Percentiles rank a stretch among this genome's conserved stretches.
These are phyloP conservation scores for Sphenostylis stenocarpa DNA, from an alignment of 306 rosid genomes.

Conservation along the genomic window DNA sequence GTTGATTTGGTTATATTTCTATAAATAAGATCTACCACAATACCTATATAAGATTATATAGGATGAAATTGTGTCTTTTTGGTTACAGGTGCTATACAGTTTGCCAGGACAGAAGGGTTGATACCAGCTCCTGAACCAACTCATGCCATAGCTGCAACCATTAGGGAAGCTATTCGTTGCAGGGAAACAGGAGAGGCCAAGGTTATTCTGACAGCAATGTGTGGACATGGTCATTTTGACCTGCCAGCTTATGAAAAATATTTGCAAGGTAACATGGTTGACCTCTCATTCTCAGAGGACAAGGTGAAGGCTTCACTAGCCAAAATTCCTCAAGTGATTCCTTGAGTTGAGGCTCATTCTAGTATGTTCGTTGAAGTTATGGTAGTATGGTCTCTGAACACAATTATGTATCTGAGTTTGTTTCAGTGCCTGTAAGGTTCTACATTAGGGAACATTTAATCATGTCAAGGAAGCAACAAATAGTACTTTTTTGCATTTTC, in stretches of 20 bases:
- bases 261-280: constrained; percentile 83
- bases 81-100: constrained; percentile 78
- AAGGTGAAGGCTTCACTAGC: constrained; percentile 59
- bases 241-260: constrained; percentile 79
- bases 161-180: constrained; percentile 81
- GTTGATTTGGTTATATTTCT: too few relatives aligned
- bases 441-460: background rate
- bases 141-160: constrained; percentile 89
- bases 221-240: constrained; percentile 98
- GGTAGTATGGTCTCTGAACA: background rate
- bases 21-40: too few relatives aligned
- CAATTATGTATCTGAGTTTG: background rate
- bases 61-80: constrained; percentile 11
- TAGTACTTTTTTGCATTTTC: background rate
- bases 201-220: constrained; percentile 92
- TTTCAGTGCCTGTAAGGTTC: background rate
- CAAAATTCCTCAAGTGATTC: constrained; percentile 51
- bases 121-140: constrained; percentile 98
- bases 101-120: constrained; percentile 88
- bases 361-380: too few relatives aligned
- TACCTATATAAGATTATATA: background rate
- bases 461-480: background rate
- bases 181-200: constrained; percentile 78
- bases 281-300: constrained; percentile 75
- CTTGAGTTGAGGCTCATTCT: constrained; percentile 33